phyloP scores from a whole-genome alignment of 2,329 filamentous ascomycete genomes.

The Aspergillus sp. region DNA sequence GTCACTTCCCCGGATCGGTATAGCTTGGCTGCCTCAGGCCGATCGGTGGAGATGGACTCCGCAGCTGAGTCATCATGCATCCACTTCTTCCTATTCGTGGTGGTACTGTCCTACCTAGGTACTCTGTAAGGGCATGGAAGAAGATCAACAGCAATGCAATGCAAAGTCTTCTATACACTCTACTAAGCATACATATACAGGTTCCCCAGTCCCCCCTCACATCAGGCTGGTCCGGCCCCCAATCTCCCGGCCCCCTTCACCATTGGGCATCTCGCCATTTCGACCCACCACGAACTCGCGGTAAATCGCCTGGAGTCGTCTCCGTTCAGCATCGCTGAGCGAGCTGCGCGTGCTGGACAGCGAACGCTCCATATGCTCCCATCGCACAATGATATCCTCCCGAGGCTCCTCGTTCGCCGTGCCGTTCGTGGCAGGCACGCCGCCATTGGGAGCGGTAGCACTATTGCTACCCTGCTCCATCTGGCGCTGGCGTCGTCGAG shows the following conservation, averaged over 20 bases:
- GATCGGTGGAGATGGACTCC: not conserved
- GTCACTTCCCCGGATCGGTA: not conserved
- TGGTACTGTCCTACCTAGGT: too few relatives aligned
- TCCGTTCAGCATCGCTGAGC: slow-evolving; percentile 75
- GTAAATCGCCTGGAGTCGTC: slow-evolving; percentile 77
- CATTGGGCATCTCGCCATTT: slow-evolving; percentile 93
- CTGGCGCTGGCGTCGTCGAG: slow-evolving; percentile 63
- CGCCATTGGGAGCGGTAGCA: slow-evolving; percentile 6
- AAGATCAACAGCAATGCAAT: too few relatives aligned
- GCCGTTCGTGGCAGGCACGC: slow-evolving; percentile 24
- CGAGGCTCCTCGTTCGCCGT: slow-evolving; percentile 31
- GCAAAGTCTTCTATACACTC: slow-evolving; percentile 8
- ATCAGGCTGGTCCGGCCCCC: slow-evolving; percentile 91
- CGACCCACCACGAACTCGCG: slow-evolving; percentile 87
- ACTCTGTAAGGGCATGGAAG: too few relatives aligned
- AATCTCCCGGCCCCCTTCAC: slow-evolving; percentile 87
- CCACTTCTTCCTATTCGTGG: too few relatives aligned
- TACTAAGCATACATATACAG: slow-evolving; percentile 7
- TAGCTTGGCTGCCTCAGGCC: not conserved
- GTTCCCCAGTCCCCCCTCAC: slow-evolving; percentile 47
- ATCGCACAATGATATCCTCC: slow-evolving; percentile 76
- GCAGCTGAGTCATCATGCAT: not conserved
- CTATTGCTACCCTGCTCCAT: slow-evolving; percentile 37
- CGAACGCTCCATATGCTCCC: slow-evolving; percentile 78
- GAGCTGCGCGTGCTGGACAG: slow-evolving; percentile 76